Percentiles rank a stretch among this genome's conserved stretches.
Evolutionary conservation across 2,329 filamentous ascomycete genomes (phyloP).

Genomic region (Trichophyton mentagrophytes): DNA sequence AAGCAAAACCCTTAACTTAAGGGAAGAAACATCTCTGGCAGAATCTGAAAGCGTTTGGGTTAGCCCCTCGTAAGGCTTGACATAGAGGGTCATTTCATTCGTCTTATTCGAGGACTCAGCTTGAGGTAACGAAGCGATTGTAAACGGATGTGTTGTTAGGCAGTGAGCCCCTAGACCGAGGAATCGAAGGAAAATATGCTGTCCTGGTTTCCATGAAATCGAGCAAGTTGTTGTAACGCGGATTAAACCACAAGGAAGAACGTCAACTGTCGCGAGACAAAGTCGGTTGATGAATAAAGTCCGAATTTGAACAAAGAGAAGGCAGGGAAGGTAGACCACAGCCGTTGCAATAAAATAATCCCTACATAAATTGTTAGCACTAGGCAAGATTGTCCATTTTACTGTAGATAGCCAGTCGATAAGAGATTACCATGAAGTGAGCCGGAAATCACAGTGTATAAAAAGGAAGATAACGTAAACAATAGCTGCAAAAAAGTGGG

Average conservation of each 20-base stretch:
- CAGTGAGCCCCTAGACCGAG: background rate
- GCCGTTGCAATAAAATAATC: conserved; percentile 50
- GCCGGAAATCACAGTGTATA: conserved; percentile 44
- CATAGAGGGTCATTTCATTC: conserved; percentile 40
- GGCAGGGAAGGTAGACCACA: conserved; percentile 39
- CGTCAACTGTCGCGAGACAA: conserved; percentile 31
- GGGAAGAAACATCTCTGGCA: background rate
- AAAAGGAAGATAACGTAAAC: conserved; percentile 49
- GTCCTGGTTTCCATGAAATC: conserved; percentile 39
- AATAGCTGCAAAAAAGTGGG: conserved; percentile 41
- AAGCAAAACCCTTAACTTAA: background rate
- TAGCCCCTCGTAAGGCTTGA: conserved; percentile 39
- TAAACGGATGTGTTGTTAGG: conserved; percentile 2
- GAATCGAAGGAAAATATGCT: conserved; percentile 18
- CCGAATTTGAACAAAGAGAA: conserved; percentile 34
- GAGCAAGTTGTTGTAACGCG: conserved; percentile 34
- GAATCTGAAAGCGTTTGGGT: conserved; percentile 34
- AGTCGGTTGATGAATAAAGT: conserved; percentile 42
- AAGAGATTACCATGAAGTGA: conserved; percentile 39
- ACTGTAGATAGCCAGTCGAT: too few species aligned
- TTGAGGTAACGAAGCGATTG: background rate
- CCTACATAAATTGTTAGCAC: conserved; percentile 21
- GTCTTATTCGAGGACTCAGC: background rate
- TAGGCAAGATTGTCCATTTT: too few species aligned
- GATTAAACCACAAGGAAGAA: conserved; percentile 32